Percentiles rank a stretch among this genome's conserved stretches.
These are phyloP conservation scores for Plectranthus barbatus DNA, from an alignment of 257 asterid species.

Conservation along the genomic window DNA sequence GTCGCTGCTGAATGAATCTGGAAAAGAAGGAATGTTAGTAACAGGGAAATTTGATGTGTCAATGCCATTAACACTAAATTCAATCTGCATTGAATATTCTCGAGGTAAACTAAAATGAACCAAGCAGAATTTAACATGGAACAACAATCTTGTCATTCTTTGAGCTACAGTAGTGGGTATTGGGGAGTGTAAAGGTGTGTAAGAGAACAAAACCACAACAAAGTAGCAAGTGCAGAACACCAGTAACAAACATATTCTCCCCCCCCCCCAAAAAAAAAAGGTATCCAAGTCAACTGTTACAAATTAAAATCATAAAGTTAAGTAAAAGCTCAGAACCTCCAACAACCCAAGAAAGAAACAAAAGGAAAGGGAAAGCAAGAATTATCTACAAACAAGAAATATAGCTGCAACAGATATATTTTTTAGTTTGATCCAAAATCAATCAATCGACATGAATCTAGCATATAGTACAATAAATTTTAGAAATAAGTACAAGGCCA, in stretches of 20 bases:
- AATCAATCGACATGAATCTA: no score
- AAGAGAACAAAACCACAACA: not conserved
- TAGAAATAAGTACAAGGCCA: not conserved
- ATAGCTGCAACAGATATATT: not conserved
- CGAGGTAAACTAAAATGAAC: not conserved
- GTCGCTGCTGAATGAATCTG: slow-evolving; percentile 57
- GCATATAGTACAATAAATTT: not conserved
- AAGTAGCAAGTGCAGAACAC: not conserved
- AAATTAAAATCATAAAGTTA: not conserved
- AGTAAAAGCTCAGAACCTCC: not conserved
- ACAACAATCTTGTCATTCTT: not conserved
- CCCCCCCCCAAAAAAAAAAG: no score
- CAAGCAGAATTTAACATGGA: not conserved
- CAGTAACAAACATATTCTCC: no score
- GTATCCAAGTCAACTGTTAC: slow-evolving; percentile 1
- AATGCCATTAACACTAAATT: not conserved
- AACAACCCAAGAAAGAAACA: not conserved
- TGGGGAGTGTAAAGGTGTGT: not conserved
- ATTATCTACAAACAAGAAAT: not conserved
- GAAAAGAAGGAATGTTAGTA: not conserved
- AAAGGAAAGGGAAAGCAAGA: not conserved
- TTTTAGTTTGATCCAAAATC: not conserved
- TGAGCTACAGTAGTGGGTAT: not conserved
- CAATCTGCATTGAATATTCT: not conserved
- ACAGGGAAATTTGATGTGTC: not conserved